These are phyloP conservation scores for Clonostachys byssicola DNA, from an alignment of 2,329 filamentous ascomycete genomes.

Conservation along the genomic window DNA sequence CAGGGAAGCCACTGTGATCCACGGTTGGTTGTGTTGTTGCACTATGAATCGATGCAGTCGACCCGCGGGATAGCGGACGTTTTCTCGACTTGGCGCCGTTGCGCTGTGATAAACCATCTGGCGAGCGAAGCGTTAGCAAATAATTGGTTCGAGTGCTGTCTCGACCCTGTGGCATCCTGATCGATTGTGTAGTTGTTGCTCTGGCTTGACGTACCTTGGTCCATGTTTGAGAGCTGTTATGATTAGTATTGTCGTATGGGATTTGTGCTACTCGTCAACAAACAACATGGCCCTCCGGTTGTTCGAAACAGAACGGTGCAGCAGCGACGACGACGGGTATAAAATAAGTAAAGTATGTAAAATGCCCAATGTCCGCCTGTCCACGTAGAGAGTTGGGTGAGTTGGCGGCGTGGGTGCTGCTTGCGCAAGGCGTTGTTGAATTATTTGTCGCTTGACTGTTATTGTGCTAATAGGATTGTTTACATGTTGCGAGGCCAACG, in stretches of 20 bases:
- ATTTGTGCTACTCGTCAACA: too few relatives aligned
- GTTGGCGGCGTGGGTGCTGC: too few relatives aligned
- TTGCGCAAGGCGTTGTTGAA: too few relatives aligned
- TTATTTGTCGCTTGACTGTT: not conserved
- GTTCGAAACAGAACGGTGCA: not conserved
- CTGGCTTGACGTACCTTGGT: slow-evolving; percentile 1
- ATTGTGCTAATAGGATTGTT: slow-evolving; percentile 14
- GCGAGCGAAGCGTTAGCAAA: too few relatives aligned
- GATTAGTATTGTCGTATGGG: slow-evolving; percentile 1
- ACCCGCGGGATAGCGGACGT: slow-evolving; percentile 49
- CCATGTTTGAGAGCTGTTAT: slow-evolving; percentile 14
- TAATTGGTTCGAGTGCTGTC: too few relatives aligned
- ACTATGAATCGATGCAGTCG: slow-evolving; percentile 54
- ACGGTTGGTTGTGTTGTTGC: slow-evolving; percentile 44
- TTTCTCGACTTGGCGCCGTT: slow-evolving; percentile 36
- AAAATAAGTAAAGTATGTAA: not conserved
- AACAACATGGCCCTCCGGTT: too few relatives aligned
- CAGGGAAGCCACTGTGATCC: slow-evolving; percentile 39
- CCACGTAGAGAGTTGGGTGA: too few relatives aligned
- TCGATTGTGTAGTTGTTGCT: not conserved
- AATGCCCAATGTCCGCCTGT: too few relatives aligned
- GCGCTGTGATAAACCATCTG: slow-evolving; percentile 16
- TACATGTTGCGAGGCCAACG: slow-evolving; percentile 40
- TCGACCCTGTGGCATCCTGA: not conserved
- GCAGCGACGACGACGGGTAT: not conserved